Evolutionary conservation across 1,139 yeast species (phyloP), one percentile per base, ranked within the genome.

Genomic region (Blastobotrys proliferans): DNA sequence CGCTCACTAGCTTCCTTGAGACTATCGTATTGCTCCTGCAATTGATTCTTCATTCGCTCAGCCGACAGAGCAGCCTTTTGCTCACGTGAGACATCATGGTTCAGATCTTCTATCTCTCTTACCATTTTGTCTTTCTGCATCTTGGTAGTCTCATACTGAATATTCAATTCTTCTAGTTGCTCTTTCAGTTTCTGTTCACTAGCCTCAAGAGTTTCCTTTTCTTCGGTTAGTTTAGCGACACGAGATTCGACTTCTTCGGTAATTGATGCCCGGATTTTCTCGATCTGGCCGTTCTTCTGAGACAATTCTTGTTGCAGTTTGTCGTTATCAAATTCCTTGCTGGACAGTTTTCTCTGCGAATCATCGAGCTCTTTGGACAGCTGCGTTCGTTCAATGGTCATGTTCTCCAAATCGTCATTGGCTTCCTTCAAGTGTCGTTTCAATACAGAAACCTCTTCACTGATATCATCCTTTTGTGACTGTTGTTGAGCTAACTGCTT

Each of bases 61-160:
- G 61, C 56, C 9, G 54, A 47, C 11, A 50, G 49, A 1, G 59
- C 54, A 5, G 54, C 48, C 46, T 54, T 57, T 44, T 56, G 55
- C 39, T 56, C 62, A 11, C 60, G 50, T 13, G 58, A 49, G 19
- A 58, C 49, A 35, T 61, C 65, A 22, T 55, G 57, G 31, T 56
- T 52, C 35, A 87, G 82, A 57, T 78, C 67, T 63, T 86, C 95
- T 43, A 86, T 72, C 67, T 85, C 95, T 65, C 94, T 76, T 55
- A 77, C 76, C 62, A 86, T 73, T 67, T 85, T 86, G 63, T 85
- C 94, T 38, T 53, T 55, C 34, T 59, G 61, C 31, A 53, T 50
- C 35, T 52, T 48, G 24, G 52, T 40, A 3, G 60, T 53, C 10
- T 49, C 52, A 36, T 51, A 48, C 35, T 55, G 49, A 8, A 51